Evolutionary conservation across 768 basidiomycete genomes (phyloP).

Genomic region (Lactarius trivialis): DNA sequence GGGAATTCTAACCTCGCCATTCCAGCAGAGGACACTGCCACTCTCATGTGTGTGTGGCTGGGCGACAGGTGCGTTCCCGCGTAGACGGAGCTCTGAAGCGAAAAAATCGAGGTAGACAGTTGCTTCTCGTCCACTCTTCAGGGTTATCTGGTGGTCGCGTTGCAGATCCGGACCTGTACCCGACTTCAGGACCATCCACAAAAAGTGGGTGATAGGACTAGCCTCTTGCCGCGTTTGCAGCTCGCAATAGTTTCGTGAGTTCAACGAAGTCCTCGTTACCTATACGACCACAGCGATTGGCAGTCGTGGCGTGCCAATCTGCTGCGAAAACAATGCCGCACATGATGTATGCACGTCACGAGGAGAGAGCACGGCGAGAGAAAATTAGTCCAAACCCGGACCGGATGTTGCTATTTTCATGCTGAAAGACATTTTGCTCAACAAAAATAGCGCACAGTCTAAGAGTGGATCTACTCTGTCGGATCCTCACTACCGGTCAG

Average conservation of each 20-base stretch:
- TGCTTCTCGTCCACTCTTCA: conserved; percentile 6
- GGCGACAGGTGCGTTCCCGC: conserved; percentile 48
- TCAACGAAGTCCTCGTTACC: conserved; percentile 22
- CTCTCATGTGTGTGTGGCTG: conserved; percentile 58
- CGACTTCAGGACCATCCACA: background rate
- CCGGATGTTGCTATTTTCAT: background rate
- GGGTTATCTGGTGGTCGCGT: conserved; percentile 27
- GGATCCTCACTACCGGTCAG: no score
- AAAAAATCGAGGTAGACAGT: conserved; percentile 46
- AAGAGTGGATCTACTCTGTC: no score
- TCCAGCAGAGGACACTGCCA: conserved; percentile 72
- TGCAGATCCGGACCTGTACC: conserved; percentile 61
- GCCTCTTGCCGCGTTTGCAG: conserved; percentile 58
- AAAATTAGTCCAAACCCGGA: background rate
- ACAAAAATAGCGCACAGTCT: no score
- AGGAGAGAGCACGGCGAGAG: no score
- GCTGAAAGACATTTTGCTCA: no score
- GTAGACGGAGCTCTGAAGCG: conserved; percentile 67
- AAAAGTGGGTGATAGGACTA: conserved; percentile 17
- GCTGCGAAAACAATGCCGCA: conserved; percentile 63
- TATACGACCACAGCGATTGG: conserved; percentile 9
- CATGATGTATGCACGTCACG: conserved; percentile 40
- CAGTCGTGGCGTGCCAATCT: conserved; percentile 21
- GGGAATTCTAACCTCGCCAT: conserved; percentile 60
- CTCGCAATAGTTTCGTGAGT: conserved; percentile 34